A percentile compares a stretch with the other conserved stretches of the same genome.
These are phyloP conservation scores for Hygrophila difformis DNA, from an alignment of 257 asterid species.

Conservation along the genomic window DNA sequence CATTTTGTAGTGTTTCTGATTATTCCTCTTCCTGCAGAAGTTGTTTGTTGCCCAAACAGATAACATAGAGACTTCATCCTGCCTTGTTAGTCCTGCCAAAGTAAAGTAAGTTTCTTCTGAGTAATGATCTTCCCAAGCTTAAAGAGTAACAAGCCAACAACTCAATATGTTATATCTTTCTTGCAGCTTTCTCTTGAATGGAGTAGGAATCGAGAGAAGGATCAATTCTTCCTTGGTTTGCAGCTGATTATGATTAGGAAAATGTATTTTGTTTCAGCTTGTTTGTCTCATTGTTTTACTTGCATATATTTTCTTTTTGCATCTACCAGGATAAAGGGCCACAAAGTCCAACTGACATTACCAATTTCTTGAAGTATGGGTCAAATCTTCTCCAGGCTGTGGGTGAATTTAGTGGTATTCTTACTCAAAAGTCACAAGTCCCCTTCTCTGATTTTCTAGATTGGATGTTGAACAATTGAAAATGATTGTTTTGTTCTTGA, in stretches of 20 bases:
- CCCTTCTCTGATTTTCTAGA: slow-evolving; percentile 6
- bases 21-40: slow-evolving; percentile 47
- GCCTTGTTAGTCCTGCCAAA: slow-evolving; percentile 73
- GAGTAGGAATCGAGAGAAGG: slow-evolving; percentile 72
- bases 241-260: slow-evolving; percentile 9
- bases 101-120: slow-evolving; percentile 51
- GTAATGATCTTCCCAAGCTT: slow-evolving; percentile 8
- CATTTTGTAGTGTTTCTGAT: too few species aligned
- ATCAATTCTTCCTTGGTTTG: slow-evolving; percentile 48
- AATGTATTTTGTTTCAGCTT: slow-evolving; percentile 1
- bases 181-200: slow-evolving; percentile 88
- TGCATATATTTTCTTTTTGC: slow-evolving; percentile 12
- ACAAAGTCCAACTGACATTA: slow-evolving; percentile 63
- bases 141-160: slow-evolving; percentile 7
- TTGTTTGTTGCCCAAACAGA: slow-evolving; percentile 68
- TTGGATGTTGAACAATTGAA: slow-evolving; percentile 12
- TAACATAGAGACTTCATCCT: slow-evolving; percentile 58
- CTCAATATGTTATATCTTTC: slow-evolving; percentile 12
- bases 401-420: slow-evolving; percentile 78
- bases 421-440: slow-evolving; percentile 11
- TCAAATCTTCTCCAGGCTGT: slow-evolving; percentile 86
- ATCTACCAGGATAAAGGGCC: slow-evolving; percentile 72
- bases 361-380: slow-evolving; percentile 64
- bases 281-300: slow-evolving; percentile 5
- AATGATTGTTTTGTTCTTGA: not conserved